These are phyloP conservation scores for Globisporangium paddicum DNA, from an alignment of 352 stramenopile genomes.

Conservation along the genomic window DNA sequence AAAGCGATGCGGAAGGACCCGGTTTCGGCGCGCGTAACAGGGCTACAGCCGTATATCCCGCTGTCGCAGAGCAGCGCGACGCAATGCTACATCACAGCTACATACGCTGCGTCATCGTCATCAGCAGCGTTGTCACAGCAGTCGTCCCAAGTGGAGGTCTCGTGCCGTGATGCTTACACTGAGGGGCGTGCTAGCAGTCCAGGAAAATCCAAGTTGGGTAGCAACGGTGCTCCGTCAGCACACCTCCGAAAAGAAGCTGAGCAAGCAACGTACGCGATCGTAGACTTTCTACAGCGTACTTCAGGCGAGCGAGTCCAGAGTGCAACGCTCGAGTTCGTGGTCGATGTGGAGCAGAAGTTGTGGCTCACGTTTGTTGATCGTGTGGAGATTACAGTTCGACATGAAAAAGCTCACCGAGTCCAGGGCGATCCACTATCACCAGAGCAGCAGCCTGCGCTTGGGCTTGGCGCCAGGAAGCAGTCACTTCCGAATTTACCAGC, in stretches of 20 bases:
- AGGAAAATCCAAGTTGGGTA: neutral
- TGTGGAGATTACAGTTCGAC: slow-evolving; percentile 3
- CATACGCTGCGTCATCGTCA: neutral
- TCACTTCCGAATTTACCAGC: slow-evolving; percentile 43
- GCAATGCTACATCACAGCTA: neutral
- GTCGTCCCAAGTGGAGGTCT: slow-evolving; percentile 15
- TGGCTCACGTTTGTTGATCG: slow-evolving; percentile 37
- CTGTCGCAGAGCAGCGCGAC: neutral
- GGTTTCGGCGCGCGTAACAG: neutral
- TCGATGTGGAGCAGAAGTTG: slow-evolving; percentile 23
- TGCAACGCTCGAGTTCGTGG: slow-evolving; percentile 31
- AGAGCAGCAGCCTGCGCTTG: neutral
- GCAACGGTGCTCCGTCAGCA: neutral
- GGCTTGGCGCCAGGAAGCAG: slow-evolving; percentile 6
- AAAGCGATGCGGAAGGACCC: neutral
- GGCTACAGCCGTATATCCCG: slow-evolving; percentile 21
- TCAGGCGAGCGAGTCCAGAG: slow-evolving; percentile 14
- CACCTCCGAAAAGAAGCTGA: slow-evolving; percentile 25
- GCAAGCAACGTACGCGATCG: slow-evolving; percentile 12
- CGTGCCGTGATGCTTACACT: slow-evolving; percentile 13
- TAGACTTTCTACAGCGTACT: slow-evolving; percentile 21
- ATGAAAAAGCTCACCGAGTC: neutral
- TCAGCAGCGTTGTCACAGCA: slow-evolving; percentile 4
- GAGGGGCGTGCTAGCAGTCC: neutral
- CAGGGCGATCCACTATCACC: neutral